These are phyloP conservation scores for Fennellomyces sp. DNA, from an alignment of 371 early-diverging fungal genomes.

Conservation along the genomic window DNA sequence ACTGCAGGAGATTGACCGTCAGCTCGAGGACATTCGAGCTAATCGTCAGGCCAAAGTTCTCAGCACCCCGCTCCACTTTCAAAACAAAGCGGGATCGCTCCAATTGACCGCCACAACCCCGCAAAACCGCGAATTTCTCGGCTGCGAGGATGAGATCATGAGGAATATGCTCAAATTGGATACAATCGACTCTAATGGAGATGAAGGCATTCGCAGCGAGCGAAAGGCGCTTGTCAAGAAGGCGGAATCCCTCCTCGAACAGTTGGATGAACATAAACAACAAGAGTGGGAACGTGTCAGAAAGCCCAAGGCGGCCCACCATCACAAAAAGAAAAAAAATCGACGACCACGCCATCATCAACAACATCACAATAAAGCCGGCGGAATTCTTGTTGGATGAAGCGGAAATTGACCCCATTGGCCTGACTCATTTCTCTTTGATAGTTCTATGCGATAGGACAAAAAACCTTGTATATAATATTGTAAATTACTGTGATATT, in stretches of 20 bases:
- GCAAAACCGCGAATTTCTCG: conserved; percentile 22
- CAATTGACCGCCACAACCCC: conserved; percentile 12
- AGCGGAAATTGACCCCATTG: not conserved
- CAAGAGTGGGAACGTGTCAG: conserved; percentile 39
- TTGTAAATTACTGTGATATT: not conserved
- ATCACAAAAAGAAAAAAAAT: conserved; percentile 16
- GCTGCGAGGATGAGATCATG: conserved; percentile 27
- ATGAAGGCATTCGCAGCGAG: conserved; percentile 31
- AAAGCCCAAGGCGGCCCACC: conserved; percentile 17
- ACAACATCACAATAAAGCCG: conserved; percentile 4
- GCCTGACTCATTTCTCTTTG: too few species aligned
- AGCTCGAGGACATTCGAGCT: conserved; percentile 25
- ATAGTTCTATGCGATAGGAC: too few species aligned
- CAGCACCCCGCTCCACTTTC: conserved; percentile 24
- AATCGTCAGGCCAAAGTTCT: conserved; percentile 21
- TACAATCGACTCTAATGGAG: conserved; percentile 43
- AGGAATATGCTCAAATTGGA: conserved; percentile 37
- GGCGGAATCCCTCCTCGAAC: conserved; percentile 35
- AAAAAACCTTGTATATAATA: not conserved
- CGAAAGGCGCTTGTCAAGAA: conserved; percentile 37
- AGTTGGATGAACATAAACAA: conserved; percentile 41
- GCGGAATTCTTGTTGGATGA: conserved; percentile 3
- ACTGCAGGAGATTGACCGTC: conserved; percentile 22
- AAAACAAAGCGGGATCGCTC: conserved; percentile 5
- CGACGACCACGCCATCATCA: not conserved